Evolutionary conservation across 148 eudicot genomes (phyloP), one percentile per base, ranked within the genome.

Genomic region (Pouteria glomerata): DNA sequence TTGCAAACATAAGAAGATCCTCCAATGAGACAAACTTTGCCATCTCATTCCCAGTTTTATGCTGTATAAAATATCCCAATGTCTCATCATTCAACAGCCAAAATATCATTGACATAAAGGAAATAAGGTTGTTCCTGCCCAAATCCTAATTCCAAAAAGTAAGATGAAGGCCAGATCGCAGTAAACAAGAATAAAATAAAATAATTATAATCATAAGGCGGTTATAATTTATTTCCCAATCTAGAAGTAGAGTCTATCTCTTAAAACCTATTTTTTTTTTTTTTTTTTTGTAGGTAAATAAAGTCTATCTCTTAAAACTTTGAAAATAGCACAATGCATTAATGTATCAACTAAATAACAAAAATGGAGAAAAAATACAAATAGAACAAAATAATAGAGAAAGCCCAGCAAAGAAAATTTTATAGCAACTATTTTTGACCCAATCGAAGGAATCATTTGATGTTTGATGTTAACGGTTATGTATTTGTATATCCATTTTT

Each of bases 1-100:
- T 78, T 57, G 76, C 71, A 67, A 63, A 85, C 53, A 61, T 50
- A 42, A 86, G 56, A 61, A 88, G 68, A 73, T 86, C 87, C 65
- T 83, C 87, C 81, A 81, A 59, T 29, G 93, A 83, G 72, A 69
- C 51, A 63, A 59, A 71, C 50, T 73, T 64, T 48, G 21, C 65
- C 45, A 33, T 83, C 76, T 79, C 78, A 70, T 42, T 41, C 57
- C 79, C 82, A 70, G 77, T 70, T 73, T 78, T 63, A 27, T 37
- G 6, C 94, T 90, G 93, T 82, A 82, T 34, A 47, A 68, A 31
- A 76, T 51, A 47, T 30, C 21, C 34, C 60, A 10, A 4, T 4
- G 44, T 39, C 10, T 3, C 4, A 56, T 19, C 47, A n/a, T 30
- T 50, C 53, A 75, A 73, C 21, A 66, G 35, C 69, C 77, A 63